Evolutionary conservation across 1,284 basidiomycete genomes (phyloP), one percentile per base, ranked within the genome.

Genomic region (Pulchroboletus neoregius): DNA sequence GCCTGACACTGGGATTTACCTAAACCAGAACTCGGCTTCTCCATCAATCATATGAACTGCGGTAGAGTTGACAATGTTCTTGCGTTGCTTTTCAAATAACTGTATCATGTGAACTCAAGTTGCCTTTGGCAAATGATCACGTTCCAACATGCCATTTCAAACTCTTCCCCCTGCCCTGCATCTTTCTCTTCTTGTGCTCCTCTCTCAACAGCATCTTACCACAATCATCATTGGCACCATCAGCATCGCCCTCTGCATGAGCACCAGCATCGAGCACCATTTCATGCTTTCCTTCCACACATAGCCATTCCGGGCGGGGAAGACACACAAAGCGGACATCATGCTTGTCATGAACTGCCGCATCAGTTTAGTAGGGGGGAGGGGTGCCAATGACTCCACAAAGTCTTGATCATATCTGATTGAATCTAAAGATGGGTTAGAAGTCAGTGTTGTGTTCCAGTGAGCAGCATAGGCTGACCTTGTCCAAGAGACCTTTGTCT

Each of bases 361-460:
- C 34, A 75, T 80, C 43, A 82, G 60, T 55, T 80, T 85, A 7
- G 73, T 76, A 3, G 76, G 73, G 1, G n/a, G n/a, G n/a, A n/a
- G n/a, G n/a, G 80, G 78, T 6, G 79, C 83, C 35, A 94, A 71
- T 15, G 79, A 79, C 20, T 91, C 92, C 27, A 93, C 69, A 62
- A 91, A 82, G 48, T 92, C 85, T 0, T 91, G 59, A 99, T 99
- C 71, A 96, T 83, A 54, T 97, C 94, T 4, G 93, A 87, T 70
- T 89, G 88, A 52, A 98, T 87, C 88, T 88, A 48, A 24, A 6
- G 28, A 10, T n/a, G 22, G 3, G 6, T 40, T 4, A 28, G 34
- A 9, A 23, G 48, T 58, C 40, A 53, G 30, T 16, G 20, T 36
- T 28, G 15, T 33, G n/a, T 31, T 1, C 13, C 4, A 8, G 36